Conservation (phyloP, 805 yeast genomes). For the Nakazawaea sp. region DNA sequence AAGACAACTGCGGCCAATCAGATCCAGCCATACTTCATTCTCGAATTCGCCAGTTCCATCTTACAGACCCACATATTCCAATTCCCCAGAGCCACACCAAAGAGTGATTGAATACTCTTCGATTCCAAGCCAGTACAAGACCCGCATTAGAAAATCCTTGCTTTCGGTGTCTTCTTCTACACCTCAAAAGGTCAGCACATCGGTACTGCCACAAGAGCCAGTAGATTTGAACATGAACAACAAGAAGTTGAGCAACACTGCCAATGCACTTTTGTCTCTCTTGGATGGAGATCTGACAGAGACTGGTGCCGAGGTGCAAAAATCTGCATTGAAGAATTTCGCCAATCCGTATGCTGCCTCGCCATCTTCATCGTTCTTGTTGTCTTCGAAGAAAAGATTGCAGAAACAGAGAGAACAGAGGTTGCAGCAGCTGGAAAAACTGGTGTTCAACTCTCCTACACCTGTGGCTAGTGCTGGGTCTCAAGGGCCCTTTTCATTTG, state of each 20-base stretch:
- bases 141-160: too few species aligned
- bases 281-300: constrained; percentile 11
- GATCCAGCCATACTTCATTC: too few species aligned
- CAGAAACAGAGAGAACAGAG: constrained; percentile 1
- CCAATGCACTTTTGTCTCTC: constrained; percentile 17
- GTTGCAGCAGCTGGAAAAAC: background rate
- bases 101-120: background rate
- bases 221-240: background rate
- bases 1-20: constrained; percentile 3
- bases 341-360: constrained; percentile 10
- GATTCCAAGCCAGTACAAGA: background rate
- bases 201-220: too few species aligned
- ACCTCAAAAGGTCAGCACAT: background rate
- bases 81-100: constrained; percentile 16
- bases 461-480: background rate
- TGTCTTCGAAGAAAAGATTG: constrained; percentile 6
- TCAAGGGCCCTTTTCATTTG: background rate
- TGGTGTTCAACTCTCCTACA: background rate
- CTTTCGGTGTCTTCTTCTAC: background rate
- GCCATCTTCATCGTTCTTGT: constrained; percentile 9
- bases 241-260: constrained; percentile 19
- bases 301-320: background rate
- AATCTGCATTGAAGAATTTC: background rate
- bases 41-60: constrained; percentile 15
- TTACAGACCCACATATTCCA: constrained; percentile 21